Base-by-base conservation (phyloP, 495 filamentous ascomycete species). In the Chaetomium fimeti region DNA sequence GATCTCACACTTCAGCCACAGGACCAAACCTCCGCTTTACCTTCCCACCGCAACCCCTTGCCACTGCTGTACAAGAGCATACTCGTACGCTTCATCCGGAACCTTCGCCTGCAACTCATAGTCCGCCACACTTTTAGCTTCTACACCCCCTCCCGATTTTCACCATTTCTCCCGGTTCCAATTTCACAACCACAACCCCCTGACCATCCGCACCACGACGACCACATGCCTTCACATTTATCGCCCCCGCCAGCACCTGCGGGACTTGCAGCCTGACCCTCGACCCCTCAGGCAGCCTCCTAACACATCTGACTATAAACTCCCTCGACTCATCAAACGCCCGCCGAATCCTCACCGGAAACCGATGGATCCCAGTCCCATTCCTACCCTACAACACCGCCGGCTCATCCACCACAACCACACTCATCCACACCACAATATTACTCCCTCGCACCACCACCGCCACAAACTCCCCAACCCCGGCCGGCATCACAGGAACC, bases 41-140 rank as follows among this genome's bases (percentile, higher is more conserved):
- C 61, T 63, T 9, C 61, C 61, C 29, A 63, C 61, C 27, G 57
- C 61, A 2, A 38, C 20, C 15, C 52, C 61, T 13, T 57, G 42
- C 61, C 52, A 57, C 61, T 57, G 53, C 61, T 63, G 61, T 53
- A 57, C 42, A 4, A 63, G 43, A 42, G 53, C 61, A 51, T 49
- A 48, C 53, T 57, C 52, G 18, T 55, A 45, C 27, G 4, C 11
- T 0, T 57, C 61, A 3, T 49, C 61, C 3, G 42, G 27, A 7
- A 57, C 42, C 27, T 42, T 49, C 11, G 57, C 42, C 28, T 48
- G 48, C 36, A 63, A 22, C 53, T 63, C 53, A n/a, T 9, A 47
- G 25, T 15, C 5, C 11, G 52, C 54, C 27, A 49, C 6, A 25
- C 61, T 63, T 12, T 43, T 54, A 2, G 29, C 40, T 9, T 24